A percentile compares a stretch with the other conserved stretches of the same genome.
These are phyloP conservation scores for Termitomyces sp. DNA, from an alignment of 768 basidiomycete genomes.

Conservation along the genomic window DNA sequence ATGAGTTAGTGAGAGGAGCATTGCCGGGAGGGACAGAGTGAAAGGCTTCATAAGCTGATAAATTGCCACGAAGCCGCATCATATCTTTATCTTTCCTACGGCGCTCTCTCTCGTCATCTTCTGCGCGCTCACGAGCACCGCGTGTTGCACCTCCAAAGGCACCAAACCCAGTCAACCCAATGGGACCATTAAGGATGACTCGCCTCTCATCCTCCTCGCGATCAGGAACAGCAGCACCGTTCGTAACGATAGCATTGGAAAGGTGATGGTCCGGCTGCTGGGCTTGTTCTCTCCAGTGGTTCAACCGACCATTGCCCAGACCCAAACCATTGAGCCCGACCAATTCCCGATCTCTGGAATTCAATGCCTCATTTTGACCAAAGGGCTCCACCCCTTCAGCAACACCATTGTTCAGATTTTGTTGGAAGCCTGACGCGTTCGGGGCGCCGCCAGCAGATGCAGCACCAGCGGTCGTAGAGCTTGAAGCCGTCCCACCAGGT, in stretches of 20 bases:
- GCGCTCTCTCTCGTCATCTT: constrained; percentile 55
- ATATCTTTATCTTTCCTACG: constrained; percentile 47
- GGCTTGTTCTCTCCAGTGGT: constrained; percentile 31
- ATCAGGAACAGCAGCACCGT: constrained; percentile 14
- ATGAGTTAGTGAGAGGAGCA: constrained; percentile 8
- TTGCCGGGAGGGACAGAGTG: constrained; percentile 46
- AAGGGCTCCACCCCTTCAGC: constrained; percentile 18
- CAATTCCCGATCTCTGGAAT: no score
- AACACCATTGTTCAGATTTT: constrained; percentile 17
- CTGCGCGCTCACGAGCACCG: constrained; percentile 57
- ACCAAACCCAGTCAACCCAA: constrained; percentile 29
- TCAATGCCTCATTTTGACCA: constrained; percentile 22
- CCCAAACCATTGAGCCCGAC: constrained; percentile 50
- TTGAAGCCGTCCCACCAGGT: constrained; percentile 21
- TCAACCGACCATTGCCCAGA: constrained; percentile 28
- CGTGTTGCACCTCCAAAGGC: constrained; percentile 26
- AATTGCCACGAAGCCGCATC: constrained; percentile 31
- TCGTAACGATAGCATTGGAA: constrained; percentile 1
- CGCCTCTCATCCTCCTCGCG: constrained; percentile 45
- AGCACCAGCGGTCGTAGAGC: constrained; percentile 15
- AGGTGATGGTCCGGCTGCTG: constrained; percentile 15
- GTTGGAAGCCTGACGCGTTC: constrained; percentile 13
- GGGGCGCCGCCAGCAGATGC: constrained; percentile 13
- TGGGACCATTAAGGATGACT: constrained; percentile 26
- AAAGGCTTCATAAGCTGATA: constrained; percentile 72